phyloP scores from a whole-genome alignment of 257 asterid genomes.

The Prunella vulgaris region DNA sequence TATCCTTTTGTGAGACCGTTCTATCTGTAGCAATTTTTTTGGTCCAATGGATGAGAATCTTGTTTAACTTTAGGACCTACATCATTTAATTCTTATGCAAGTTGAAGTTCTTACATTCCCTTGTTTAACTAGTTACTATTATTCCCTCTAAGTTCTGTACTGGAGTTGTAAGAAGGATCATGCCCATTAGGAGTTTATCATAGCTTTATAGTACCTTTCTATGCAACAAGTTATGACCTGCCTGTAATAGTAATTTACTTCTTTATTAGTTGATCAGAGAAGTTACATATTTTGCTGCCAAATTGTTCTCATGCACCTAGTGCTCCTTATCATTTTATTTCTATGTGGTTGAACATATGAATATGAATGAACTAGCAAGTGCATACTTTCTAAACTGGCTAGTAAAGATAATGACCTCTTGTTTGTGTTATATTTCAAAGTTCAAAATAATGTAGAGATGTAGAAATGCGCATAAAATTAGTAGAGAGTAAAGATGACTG shows the following conservation, averaged over 20 bases:
- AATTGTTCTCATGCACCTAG: neutral
- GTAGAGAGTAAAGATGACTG: neutral
- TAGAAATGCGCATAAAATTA: neutral
- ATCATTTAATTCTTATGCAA: neutral
- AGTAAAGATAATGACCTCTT: neutral
- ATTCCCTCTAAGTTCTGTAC: too few species aligned
- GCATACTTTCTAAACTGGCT: neutral
- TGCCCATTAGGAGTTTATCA: neutral
- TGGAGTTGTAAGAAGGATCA: too few species aligned
- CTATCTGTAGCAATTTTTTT: neutral
- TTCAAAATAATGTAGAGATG: neutral
- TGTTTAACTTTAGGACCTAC: neutral
- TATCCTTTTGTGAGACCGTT: neutral
- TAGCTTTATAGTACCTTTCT: neutral
- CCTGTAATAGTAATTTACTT: neutral
- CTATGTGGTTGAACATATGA: neutral
- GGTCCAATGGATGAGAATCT: neutral
- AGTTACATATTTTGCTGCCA: neutral
- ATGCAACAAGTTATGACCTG: neutral
- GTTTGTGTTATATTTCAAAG: neutral
- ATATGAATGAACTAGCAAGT: neutral
- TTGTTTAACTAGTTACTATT: too few species aligned
- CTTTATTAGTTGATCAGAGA: neutral
- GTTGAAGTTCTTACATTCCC: neutral
- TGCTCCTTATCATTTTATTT: neutral